phyloP scores from a whole-genome alignment of 148 eudicot species.

The Chenopodium berlandieri region DNA sequence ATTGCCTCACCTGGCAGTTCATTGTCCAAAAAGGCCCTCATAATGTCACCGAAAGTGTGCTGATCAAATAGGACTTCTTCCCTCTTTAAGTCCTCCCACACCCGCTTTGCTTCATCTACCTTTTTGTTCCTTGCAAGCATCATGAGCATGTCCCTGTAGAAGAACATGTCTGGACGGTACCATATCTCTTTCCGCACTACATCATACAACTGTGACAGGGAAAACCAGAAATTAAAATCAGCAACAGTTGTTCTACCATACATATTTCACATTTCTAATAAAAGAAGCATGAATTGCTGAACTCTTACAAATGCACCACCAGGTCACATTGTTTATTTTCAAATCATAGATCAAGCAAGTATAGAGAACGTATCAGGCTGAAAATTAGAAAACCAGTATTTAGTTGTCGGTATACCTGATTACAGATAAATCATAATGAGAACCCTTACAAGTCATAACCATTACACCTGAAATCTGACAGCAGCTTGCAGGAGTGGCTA shows the following conservation, averaged over 20 bases:
- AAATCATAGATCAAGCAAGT: not conserved
- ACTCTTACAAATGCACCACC: not conserved
- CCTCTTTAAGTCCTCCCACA: conserved; percentile 74
- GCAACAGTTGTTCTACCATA: not conserved
- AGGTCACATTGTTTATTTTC: not conserved
- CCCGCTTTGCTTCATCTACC: conserved; percentile 61
- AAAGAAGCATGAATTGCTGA: not conserved
- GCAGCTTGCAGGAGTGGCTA: not conserved
- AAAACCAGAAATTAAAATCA: not conserved
- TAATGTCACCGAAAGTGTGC: conserved; percentile 90
- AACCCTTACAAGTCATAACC: not conserved
- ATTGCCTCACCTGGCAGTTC: conserved; percentile 76
- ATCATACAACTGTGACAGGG: conserved; percentile 59
- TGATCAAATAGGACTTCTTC: conserved; percentile 86
- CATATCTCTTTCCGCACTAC: conserved; percentile 93
- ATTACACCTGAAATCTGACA: not conserved
- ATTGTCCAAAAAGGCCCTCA: conserved; percentile 75
- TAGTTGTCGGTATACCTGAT: not conserved
- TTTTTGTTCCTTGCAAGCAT: conserved; percentile 89
- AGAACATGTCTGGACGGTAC: conserved; percentile 99
- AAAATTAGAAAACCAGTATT: no score
- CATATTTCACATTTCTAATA: not conserved
- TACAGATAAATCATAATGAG: not conserved
- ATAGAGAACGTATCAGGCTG: not conserved
- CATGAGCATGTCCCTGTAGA: conserved; percentile 91